These are phyloP conservation scores for Malassezia pachydermatis DNA, from an alignment of 1,284 basidiomycete genomes.

Conservation along the genomic window DNA sequence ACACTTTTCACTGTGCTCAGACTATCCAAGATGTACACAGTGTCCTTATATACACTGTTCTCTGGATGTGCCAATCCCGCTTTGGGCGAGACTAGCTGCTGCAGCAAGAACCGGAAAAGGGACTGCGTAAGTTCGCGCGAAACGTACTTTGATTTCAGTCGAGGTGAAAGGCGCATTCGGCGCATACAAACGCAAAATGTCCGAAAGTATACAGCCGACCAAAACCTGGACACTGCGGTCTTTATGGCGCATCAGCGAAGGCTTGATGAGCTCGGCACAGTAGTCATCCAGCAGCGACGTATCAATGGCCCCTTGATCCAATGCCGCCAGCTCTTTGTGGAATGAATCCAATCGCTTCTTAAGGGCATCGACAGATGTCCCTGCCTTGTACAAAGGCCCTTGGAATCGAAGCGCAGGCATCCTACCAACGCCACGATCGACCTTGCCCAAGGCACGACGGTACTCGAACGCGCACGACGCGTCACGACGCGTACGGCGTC, in stretches of 20 bases:
- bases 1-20: constrained; percentile 88
- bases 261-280: constrained; percentile 68
- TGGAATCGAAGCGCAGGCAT: constrained; percentile 18
- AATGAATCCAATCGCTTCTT: constrained; percentile 28
- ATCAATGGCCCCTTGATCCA: constrained; percentile 82
- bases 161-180: constrained; percentile 92
- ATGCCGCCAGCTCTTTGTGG: constrained; percentile 59
- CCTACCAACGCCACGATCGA: no score
- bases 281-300: constrained; percentile 60
- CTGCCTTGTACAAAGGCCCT: constrained; percentile 30
- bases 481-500: not conserved
- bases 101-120: constrained; percentile 55
- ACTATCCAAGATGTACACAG: constrained; percentile 71
- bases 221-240: constrained; percentile 88
- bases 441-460: not conserved
- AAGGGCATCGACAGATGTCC: constrained; percentile 29
- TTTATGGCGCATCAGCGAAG: constrained; percentile 75
- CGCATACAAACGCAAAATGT: constrained; percentile 83
- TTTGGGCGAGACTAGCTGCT: constrained; percentile 30
- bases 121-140: constrained; percentile 19
- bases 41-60: constrained; percentile 29
- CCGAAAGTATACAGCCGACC: constrained; percentile 84
- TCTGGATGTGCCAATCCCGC: constrained; percentile 29
- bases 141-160: constrained; percentile 58
- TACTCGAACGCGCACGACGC: not conserved